Percentiles rank a stretch among this genome's conserved stretches.
Evolutionary conservation across 768 basidiomycete genomes (phyloP).

Genomic region (Boletus subcaerulescens): DNA sequence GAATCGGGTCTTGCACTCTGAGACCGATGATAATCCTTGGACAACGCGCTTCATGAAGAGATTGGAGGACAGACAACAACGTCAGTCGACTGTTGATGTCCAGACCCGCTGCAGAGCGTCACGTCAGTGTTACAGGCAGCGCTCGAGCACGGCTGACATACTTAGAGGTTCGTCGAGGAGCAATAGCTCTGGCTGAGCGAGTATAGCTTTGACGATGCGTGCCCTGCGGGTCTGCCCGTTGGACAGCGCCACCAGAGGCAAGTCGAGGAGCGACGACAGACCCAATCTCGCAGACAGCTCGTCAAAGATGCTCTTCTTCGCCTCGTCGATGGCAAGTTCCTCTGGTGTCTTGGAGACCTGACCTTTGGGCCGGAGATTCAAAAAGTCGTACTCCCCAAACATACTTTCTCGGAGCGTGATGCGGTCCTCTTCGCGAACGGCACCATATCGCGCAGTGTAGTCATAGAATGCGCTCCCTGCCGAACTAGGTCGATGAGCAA

Average conservation of each 20-base stretch:
- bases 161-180: constrained; percentile 92
- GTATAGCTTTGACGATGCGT: constrained; percentile 72
- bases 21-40: constrained; percentile 68
- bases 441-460: constrained; percentile 89
- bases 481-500: constrained; percentile 56
- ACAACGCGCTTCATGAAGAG: constrained; percentile 43
- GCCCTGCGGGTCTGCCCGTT: constrained; percentile 92
- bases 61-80: constrained; percentile 53
- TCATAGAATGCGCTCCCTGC: constrained; percentile 81
- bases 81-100: constrained; percentile 59
- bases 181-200: constrained; percentile 68
- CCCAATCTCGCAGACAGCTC: constrained; percentile 54
- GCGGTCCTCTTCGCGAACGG: constrained; percentile 80
- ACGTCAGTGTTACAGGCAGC: not conserved
- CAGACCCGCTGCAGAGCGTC: constrained; percentile 61
- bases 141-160: constrained; percentile 32
- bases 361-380: constrained; percentile 26
- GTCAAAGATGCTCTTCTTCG: constrained; percentile 43
- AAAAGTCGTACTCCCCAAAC: constrained; percentile 49
- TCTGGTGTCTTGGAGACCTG: constrained; percentile 18
- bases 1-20: constrained; percentile 67
- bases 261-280: constrained; percentile 63
- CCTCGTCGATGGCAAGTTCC: constrained; percentile 26
- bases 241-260: constrained; percentile 81
- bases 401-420: constrained; percentile 73